phyloP scores from a whole-genome alignment of 257 asterid species.

The Ballota nigra region DNA sequence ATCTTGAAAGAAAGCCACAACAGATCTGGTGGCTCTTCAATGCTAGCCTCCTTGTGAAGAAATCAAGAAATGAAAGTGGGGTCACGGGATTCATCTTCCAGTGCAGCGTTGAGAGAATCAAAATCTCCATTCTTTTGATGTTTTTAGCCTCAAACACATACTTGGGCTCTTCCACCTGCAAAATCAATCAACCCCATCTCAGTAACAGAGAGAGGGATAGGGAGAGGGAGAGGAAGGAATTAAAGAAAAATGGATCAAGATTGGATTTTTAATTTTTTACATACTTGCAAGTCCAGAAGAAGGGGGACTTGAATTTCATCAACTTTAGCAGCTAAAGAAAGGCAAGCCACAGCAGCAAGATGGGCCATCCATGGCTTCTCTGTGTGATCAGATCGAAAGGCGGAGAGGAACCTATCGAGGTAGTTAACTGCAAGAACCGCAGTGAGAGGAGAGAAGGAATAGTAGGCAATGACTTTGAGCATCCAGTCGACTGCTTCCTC shows the following conservation, averaged over 20 bases:
- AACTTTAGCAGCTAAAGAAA: slow-evolving; percentile 82
- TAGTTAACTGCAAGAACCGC: slow-evolving; percentile 75
- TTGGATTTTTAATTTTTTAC: slow-evolving; percentile 12
- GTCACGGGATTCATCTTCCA: slow-evolving; percentile 74
- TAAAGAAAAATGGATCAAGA: background rate
- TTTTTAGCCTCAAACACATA: slow-evolving; percentile 60
- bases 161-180: slow-evolving; percentile 50
- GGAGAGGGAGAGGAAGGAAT: background rate
- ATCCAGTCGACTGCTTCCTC: slow-evolving; percentile 68
- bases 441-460: slow-evolving; percentile 67
- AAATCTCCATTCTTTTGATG: slow-evolving; percentile 64
- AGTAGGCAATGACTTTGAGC: slow-evolving; percentile 39
- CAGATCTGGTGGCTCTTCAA: slow-evolving; percentile 31
- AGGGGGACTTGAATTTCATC: slow-evolving; percentile 79
- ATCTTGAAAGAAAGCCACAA: slow-evolving; percentile 44
- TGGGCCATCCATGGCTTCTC: slow-evolving; percentile 74
- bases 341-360: slow-evolving; percentile 77
- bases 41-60: slow-evolving; percentile 41
- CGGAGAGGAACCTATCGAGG: slow-evolving; percentile 55
- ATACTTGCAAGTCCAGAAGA: slow-evolving; percentile 75
- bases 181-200: slow-evolving; percentile 8
- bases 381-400: slow-evolving; percentile 25
- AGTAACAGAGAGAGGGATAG: background rate
- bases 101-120: slow-evolving; percentile 50
- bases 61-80: slow-evolving; percentile 57